These are phyloP conservation scores for Caryopteris hybrid DNA, from an alignment of 305 asterid genomes.

Conservation along the genomic window DNA sequence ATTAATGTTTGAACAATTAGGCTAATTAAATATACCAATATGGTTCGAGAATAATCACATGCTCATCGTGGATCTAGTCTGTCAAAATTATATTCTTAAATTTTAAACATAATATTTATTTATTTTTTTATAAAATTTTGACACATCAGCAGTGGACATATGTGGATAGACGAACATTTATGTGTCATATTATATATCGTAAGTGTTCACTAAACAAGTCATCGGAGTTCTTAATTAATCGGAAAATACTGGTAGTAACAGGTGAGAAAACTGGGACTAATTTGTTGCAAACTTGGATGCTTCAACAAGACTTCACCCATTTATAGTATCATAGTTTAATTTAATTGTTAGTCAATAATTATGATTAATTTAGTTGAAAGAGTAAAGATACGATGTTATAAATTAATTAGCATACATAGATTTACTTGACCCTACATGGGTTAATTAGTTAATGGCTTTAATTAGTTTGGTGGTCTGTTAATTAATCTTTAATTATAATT, in stretches of 20 bases:
- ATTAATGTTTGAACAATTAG: neutral
- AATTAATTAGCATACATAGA: slow-evolving; percentile 25
- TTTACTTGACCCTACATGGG: slow-evolving; percentile 15
- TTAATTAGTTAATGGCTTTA: neutral
- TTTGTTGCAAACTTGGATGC: slow-evolving; percentile 10
- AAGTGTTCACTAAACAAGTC: slow-evolving; percentile 12
- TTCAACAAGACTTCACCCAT: slow-evolving; percentile 1
- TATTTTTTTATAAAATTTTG: too few relatives aligned
- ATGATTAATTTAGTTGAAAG: slow-evolving; percentile 16
- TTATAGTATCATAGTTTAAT: neutral
- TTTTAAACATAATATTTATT: too few relatives aligned
- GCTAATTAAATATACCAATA: neutral
- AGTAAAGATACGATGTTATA: slow-evolving; percentile 32
- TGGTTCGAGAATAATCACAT: too few relatives aligned
- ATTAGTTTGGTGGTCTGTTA: neutral
- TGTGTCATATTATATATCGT: neutral
- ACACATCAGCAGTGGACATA: too few relatives aligned
- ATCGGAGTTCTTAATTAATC: slow-evolving; percentile 12
- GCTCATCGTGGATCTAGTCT: too few relatives aligned
- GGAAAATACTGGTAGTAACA: slow-evolving; percentile 32
- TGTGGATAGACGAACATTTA: too few relatives aligned
- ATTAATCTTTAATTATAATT: neutral
- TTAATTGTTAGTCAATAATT: neutral
- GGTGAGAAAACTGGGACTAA: slow-evolving; percentile 37
- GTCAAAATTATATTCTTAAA: too few relatives aligned